phyloP scores from a whole-genome alignment of 1,139 yeast genomes.

The Yamadazyma trypodendri region DNA sequence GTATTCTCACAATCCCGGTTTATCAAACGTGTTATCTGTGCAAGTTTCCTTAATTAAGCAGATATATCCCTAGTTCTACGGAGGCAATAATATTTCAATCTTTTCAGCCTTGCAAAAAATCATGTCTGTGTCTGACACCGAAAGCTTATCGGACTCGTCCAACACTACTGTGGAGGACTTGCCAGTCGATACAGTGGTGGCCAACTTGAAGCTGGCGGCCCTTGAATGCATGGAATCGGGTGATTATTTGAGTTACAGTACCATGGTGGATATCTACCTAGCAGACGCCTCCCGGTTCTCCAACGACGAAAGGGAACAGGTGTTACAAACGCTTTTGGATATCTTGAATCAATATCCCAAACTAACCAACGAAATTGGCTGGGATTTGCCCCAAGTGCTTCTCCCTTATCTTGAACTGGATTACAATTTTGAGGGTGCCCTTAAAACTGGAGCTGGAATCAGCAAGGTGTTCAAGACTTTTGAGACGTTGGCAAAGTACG shows the following conservation, averaged over 20 bases:
- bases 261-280: slow-evolving; percentile 64
- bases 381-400: slow-evolving; percentile 79
- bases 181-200: slow-evolving; percentile 27
- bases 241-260: slow-evolving; percentile 72
- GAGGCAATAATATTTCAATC: neutral
- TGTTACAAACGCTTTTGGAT: slow-evolving; percentile 40
- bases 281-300: slow-evolving; percentile 46
- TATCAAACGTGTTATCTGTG: too few species aligned
- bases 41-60: too few species aligned
- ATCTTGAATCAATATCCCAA: slow-evolving; percentile 35
- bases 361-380: slow-evolving; percentile 70
- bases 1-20: too few species aligned
- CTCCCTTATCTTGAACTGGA: slow-evolving; percentile 43
- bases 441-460: slow-evolving; percentile 36
- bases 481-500: slow-evolving; percentile 57
- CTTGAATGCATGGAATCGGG: slow-evolving; percentile 39
- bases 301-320: slow-evolving; percentile 47
- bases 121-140: slow-evolving; percentile 26
- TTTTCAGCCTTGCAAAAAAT: too few species aligned
- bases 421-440: slow-evolving; percentile 17
- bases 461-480: slow-evolving; percentile 49
- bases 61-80: too few species aligned
- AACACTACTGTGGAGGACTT: slow-evolving; percentile 27
- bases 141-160: slow-evolving; percentile 19
- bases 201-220: slow-evolving; percentile 33